A percentile compares a stretch with the other conserved stretches of the same genome.
phyloP scores from a whole-genome alignment of 352 stramenopile species.

The Aphanomyces invadans region DNA sequence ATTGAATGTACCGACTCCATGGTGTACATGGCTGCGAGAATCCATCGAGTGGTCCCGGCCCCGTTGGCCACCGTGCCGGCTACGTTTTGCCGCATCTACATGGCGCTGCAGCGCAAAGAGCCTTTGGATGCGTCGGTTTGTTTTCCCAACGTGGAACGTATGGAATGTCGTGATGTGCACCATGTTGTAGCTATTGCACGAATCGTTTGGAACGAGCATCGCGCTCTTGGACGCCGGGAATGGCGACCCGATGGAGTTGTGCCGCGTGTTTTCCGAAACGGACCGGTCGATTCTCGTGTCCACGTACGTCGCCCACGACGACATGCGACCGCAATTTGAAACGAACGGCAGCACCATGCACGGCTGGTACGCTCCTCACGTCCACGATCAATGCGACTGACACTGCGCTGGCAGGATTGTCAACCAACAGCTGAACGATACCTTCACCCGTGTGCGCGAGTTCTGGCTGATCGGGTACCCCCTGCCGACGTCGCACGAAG shows the following conservation, averaged over 20 bases:
- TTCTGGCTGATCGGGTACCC: neutral
- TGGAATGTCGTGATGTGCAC: too few species aligned
- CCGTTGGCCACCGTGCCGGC: neutral
- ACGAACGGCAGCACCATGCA: too few species aligned
- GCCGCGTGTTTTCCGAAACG: neutral
- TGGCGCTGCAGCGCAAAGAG: neutral
- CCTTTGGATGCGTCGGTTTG: neutral
- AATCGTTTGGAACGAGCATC: too few species aligned
- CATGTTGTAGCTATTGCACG: too few species aligned
- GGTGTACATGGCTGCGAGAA: neutral
- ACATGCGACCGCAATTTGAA: neutral
- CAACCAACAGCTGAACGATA: neutral
- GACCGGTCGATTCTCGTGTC: neutral
- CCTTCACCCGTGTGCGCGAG: neutral
- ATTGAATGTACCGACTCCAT: neutral
- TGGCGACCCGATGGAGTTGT: neutral
- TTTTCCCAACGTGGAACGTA: too few species aligned
- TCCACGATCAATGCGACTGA: too few species aligned
- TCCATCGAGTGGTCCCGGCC: neutral
- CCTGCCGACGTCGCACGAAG: neutral
- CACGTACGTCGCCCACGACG: neutral
- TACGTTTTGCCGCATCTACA: neutral
- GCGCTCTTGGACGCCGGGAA: too few species aligned
- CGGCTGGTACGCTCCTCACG: too few species aligned
- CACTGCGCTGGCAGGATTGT: neutral